These are phyloP conservation scores for Suillus subalutaceus DNA, from an alignment of 768 basidiomycete species.

Conservation along the genomic window DNA sequence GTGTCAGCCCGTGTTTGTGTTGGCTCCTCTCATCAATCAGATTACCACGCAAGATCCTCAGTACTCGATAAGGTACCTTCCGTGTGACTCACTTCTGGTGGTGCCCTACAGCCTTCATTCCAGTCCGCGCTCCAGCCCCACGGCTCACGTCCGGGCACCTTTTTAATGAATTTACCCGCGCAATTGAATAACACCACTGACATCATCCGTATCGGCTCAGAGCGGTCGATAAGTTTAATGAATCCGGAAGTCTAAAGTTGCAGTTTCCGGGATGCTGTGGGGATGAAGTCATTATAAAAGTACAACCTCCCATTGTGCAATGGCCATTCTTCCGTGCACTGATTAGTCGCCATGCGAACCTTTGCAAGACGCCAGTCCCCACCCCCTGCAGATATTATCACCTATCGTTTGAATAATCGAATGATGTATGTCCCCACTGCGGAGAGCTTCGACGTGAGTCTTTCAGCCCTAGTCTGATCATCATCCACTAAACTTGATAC, in stretches of 20 bases:
- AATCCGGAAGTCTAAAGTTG: no score
- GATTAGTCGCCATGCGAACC: background rate
- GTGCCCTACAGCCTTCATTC: background rate
- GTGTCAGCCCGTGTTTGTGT: no score
- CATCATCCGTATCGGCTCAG: no score
- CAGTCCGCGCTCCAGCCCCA: no score
- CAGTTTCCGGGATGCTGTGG: no score
- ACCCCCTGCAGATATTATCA: constrained; percentile 46
- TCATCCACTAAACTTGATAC: background rate
- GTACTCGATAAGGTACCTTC: background rate
- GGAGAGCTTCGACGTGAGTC: constrained; percentile 44
- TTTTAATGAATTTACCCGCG: background rate
- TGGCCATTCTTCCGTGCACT: background rate
- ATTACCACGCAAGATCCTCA: no score
- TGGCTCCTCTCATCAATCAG: background rate
- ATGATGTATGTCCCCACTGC: constrained; percentile 57
- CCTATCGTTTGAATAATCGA: constrained; percentile 45
- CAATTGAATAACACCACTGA: no score
- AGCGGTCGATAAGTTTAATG: no score
- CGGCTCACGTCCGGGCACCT: background rate
- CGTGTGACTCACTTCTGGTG: background rate
- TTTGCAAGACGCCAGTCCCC: constrained; percentile 22
- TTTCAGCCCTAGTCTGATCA: background rate
- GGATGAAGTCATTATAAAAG: background rate
- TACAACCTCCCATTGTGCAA: background rate